Evolutionary conservation across 306 rosid genomes (phyloP), one percentile per base, ranked within the genome.

Genomic region (Arachis hypogaea): DNA sequence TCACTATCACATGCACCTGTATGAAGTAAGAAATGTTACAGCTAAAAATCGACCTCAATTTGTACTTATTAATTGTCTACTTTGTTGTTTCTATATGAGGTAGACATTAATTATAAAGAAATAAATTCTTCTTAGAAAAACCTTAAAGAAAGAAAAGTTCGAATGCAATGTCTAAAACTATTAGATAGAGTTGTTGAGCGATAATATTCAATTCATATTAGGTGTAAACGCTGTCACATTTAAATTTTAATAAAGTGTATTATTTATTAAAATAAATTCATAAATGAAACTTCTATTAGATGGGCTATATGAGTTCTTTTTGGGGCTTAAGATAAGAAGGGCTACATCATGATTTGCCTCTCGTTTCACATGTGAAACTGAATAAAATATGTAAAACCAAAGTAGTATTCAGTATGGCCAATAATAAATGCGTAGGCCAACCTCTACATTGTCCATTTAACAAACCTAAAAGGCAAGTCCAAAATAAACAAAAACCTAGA

Each of bases 1-100:
- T 75, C 77, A 16, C 41, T 44, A 30, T 77, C 69, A 18, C 36
- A 11, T 10, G 7, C 11, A 46, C 63, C 14, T 43, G 29, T 56
- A 4, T 6, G 0, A 50, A 3, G 28, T 43, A 40, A 60, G 6
- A 18, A 10, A 5, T 43, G 29, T 41, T 3, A 5, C 0, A 58
- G 4, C 12, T 51, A 40, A 60, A 10, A 18, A 59, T 36, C 7
- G 12, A 60, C 29, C 2, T 52, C 28, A 52, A 10, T 47, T 74
- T 14, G 54, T 63, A 2, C 38, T 30, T 28, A 51, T 50, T 50
- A 41, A 40, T 57, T 10, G 30, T 10, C 29, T 72, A 9, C 57
- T 33, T 0, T 22, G 28, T 46, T 45, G 46, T 33, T 60, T 59
- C 33, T 56, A 41, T 47, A 59, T 8, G 57, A 12, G 5, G 18